These are phyloP conservation scores for Mercurialis annua DNA, from an alignment of 345 rosid genomes.

Conservation along the genomic window DNA sequence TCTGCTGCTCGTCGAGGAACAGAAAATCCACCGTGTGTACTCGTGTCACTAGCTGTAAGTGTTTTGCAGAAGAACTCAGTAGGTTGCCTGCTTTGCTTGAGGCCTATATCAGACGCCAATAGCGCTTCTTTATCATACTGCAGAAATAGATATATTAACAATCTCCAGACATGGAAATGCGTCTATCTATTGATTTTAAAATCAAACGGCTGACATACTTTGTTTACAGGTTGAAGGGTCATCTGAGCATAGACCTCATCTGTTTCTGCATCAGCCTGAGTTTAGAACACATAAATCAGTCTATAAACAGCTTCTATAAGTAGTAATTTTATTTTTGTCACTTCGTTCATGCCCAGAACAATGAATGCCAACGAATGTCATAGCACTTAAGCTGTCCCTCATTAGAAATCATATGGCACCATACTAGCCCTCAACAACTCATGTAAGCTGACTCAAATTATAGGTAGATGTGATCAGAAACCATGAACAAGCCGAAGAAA, in stretches of 20 bases:
- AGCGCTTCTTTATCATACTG: constrained; percentile 90
- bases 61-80: constrained; percentile 96
- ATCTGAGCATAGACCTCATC: constrained; percentile 82
- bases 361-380: neutral
- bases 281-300: constrained; percentile 15
- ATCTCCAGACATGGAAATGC: neutral
- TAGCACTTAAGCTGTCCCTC: neutral
- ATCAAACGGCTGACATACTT: constrained; percentile 56
- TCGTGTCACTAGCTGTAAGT: constrained; percentile 94
- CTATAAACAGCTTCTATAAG: neutral
- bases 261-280: constrained; percentile 69
- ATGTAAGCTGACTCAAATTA: neutral
- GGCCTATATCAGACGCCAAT: constrained; percentile 77
- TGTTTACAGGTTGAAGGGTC: constrained; percentile 76
- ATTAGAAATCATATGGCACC: neutral
- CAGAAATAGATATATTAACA: constrained; percentile 17
- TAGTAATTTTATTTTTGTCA: neutral
- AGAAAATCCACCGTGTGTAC: constrained; percentile 96
- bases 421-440: neutral
- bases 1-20: constrained; percentile 98
- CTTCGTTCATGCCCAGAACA: no score
- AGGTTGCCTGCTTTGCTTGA: constrained; percentile 76
- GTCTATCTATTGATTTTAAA: neutral
- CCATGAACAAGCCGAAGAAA: neutral
- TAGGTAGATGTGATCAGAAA: neutral